phyloP scores from a whole-genome alignment of 2,329 filamentous ascomycete species.

The Epichloe coenophiala region DNA sequence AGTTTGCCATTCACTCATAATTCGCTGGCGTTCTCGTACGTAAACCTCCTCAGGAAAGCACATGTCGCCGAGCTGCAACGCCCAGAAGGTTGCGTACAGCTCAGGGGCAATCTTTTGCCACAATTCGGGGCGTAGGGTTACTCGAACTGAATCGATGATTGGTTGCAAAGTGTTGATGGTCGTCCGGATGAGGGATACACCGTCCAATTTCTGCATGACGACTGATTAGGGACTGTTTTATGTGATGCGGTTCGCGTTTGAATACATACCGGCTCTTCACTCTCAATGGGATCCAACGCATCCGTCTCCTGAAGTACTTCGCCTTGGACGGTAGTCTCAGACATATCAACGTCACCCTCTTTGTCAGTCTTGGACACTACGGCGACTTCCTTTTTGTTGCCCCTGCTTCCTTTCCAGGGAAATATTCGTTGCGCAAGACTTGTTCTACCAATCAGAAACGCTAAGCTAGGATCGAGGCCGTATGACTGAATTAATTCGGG shows the following conservation, averaged over 20 bases:
- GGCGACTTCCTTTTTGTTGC: slow-evolving; percentile 16
- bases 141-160: slow-evolving; percentile 55
- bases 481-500: slow-evolving; percentile 62
- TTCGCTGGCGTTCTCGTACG: slow-evolving; percentile 55
- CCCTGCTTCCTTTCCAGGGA: slow-evolving; percentile 21
- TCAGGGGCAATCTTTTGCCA: slow-evolving; percentile 62
- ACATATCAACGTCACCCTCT: slow-evolving; percentile 46
- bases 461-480: slow-evolving; percentile 65
- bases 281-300: slow-evolving; percentile 13
- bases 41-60: slow-evolving; percentile 67
- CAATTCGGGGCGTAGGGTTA: slow-evolving; percentile 44
- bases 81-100: slow-evolving; percentile 89
- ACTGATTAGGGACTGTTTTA: slow-evolving; percentile 12
- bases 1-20: slow-evolving; percentile 52
- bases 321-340: slow-evolving; percentile 19
- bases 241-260: neutral
- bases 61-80: slow-evolving; percentile 70
- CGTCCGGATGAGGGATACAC: slow-evolving; percentile 18
- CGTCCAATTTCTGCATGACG: slow-evolving; percentile 20
- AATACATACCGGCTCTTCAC: slow-evolving; percentile 20
- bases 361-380: slow-evolving; percentile 25
- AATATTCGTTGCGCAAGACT: slow-evolving; percentile 57
- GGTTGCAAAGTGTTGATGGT: slow-evolving; percentile 41
- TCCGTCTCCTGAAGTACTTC: slow-evolving; percentile 14
- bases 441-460: slow-evolving; percentile 70